Evolutionary conservation across 306 rosid species (phyloP), one percentile per base, ranked within the genome.

Genomic region (Begonia masoniana): DNA sequence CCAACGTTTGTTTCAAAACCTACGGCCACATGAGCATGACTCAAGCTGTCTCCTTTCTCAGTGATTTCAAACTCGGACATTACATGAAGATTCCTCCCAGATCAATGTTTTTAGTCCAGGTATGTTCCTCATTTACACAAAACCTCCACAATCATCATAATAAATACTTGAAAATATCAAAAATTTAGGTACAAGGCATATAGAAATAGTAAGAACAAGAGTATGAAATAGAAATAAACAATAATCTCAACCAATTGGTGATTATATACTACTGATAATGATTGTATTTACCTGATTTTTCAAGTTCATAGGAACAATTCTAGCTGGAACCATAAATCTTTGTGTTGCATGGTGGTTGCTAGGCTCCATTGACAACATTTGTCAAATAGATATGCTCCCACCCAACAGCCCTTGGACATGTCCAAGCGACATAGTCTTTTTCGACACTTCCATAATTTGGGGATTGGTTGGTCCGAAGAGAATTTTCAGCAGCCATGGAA

Each of bases 41-140:
- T 13, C 94, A 86, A 41, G 96, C 96, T 39, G 88, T 86, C 48
- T 82, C 96, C 66, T 86, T 86, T 60, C 96, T 86, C 10, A 65
- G 62, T 55, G 96, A 86, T 72, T 86, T 86, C 74, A 82, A 86
- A 79, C 85, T 86, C 10, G 95, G 95, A 9, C 95, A 86, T 64
- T 86, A 86, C 76, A 80, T 80, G 94, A 86, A 86, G 82, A 86
- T 86, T 68, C 94, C 96, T 31, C 94, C 88, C 51, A 78, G 80
- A 62, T 86, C 93, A 52, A 86, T 86, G 95, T 86, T 86, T 68
- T 64, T 82, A 43, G 87, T 82, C 70, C 95, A 86, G 80, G 96
- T 77, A 73, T 13, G 14, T 49, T 47, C 36, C 19, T 50, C 57
- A 52, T 48, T 19, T 21, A n/a, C 13, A 10, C 11, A 43, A 43